These are phyloP conservation scores for Cyamopsis tetragonoloba DNA, from an alignment of 306 rosid genomes.

Conservation along the genomic window DNA sequence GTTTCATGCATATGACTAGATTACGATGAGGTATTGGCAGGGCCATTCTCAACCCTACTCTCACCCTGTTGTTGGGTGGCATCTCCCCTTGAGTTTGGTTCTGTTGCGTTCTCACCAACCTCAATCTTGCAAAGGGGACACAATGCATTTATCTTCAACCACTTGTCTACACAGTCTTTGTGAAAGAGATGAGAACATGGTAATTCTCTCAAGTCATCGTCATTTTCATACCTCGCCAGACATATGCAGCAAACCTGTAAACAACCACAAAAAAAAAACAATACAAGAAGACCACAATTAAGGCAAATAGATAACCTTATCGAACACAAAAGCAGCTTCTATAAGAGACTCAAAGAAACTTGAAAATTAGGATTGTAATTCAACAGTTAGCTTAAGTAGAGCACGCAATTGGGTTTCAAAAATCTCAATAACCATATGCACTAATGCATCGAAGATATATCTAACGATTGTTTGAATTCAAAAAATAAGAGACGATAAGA, in stretches of 20 bases:
- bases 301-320: background rate
- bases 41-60: conserved; percentile 27
- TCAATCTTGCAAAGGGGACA: conserved; percentile 90
- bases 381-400: background rate
- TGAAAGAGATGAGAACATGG: conserved; percentile 85
- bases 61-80: conserved; percentile 41
- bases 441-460: background rate
- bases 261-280: background rate
- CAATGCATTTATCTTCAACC: conserved; percentile 82
- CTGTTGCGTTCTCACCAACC: conserved; percentile 41
- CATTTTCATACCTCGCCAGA: conserved; percentile 65
- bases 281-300: conserved; percentile 1
- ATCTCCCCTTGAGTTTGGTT: conserved; percentile 32
- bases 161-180: conserved; percentile 86
- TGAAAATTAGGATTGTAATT: background rate
- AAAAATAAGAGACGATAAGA: background rate
- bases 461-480: background rate
- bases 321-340: background rate
- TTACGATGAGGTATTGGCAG: background rate
- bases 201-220: conserved; percentile 81
- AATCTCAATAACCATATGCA: background rate
- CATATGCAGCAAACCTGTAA: conserved; percentile 87
- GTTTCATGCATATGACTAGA: background rate
- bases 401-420: background rate
- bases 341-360: background rate